These are phyloP conservation scores for Lagenidium sp. DNA, from an alignment of 352 stramenopile species.

Conservation along the genomic window DNA sequence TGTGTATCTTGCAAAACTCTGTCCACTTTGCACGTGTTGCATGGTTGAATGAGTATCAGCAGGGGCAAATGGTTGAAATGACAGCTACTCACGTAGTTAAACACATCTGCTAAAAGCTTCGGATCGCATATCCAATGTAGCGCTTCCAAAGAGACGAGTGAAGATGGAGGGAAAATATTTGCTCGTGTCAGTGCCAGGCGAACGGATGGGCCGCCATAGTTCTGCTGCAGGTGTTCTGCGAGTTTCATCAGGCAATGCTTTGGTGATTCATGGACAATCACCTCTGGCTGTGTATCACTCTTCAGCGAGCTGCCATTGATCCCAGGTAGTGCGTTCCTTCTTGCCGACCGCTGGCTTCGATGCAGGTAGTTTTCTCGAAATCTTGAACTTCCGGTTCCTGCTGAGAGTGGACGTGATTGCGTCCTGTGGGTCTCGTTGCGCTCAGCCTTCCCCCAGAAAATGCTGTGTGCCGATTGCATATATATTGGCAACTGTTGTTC, in stretches of 20 bases:
- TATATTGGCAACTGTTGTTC: conserved; percentile 8
- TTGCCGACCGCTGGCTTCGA: too few relatives aligned
- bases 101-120: conserved; percentile 23
- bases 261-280: not conserved
- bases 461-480: conserved; percentile 19
- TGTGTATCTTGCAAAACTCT: too few relatives aligned
- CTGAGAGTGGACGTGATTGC: not conserved
- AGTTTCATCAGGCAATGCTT: conserved; percentile 26
- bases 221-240: conserved; percentile 23
- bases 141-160: conserved; percentile 19
- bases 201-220: conserved; percentile 35
- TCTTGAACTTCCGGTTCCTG: too few relatives aligned
- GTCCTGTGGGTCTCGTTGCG: conserved; percentile 13
- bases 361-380: too few relatives aligned
- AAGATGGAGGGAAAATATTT: conserved; percentile 26
- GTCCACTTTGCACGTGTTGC: too few relatives aligned
- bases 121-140: conserved; percentile 24
- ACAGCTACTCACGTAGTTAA: conserved; percentile 43
- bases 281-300: not conserved
- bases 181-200: conserved; percentile 39
- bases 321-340: too few relatives aligned
- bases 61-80: too few relatives aligned
- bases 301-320: too few relatives aligned
- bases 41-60: too few relatives aligned
- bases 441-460: conserved; percentile 29